Conservation (phyloP, 345 rosid species). For the Hibiscus mutabilis region DNA sequence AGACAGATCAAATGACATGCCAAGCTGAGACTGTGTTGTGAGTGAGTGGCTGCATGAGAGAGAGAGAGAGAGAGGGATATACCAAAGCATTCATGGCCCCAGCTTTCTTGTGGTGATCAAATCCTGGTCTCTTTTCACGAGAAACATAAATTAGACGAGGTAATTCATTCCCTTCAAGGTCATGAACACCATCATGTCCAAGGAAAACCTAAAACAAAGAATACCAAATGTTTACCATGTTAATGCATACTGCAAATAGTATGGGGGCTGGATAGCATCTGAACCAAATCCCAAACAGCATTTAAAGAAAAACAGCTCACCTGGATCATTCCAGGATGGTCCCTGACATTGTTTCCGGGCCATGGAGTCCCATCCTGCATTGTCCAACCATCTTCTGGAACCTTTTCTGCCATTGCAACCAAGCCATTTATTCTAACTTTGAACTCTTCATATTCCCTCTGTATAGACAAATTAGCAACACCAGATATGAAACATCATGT, state of each 20-base stretch:
- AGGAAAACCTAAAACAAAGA: conserved; percentile 57
- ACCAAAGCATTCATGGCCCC: conserved; percentile 97
- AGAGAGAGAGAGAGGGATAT: conserved; percentile 9
- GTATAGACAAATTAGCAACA: conserved; percentile 16
- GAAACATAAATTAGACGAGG: conserved; percentile 81
- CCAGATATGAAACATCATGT: not conserved
- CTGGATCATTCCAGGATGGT: conserved; percentile 99
- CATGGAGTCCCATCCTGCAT: conserved; percentile 96
- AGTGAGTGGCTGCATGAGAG: not conserved
- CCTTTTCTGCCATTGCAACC: conserved; percentile 79
- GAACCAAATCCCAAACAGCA: not conserved
- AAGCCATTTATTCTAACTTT: conserved; percentile 73
- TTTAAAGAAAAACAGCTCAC: conserved; percentile 27
- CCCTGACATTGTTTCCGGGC: conserved; percentile 88
- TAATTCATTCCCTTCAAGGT: conserved; percentile 66
- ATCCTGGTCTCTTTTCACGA: conserved; percentile 94
- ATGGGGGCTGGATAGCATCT: not conserved
- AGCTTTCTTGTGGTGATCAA: conserved; percentile 90
- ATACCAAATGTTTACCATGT: not conserved
- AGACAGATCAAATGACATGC: not conserved
- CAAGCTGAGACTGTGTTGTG: not conserved
- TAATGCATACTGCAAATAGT: not conserved
- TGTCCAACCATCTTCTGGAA: conserved; percentile 96
- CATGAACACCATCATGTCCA: conserved; percentile 64
- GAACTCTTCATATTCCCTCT: conserved; percentile 91